Conservation (phyloP, 2,329 filamentous ascomycete species). For the Neonectria sp. region DNA sequence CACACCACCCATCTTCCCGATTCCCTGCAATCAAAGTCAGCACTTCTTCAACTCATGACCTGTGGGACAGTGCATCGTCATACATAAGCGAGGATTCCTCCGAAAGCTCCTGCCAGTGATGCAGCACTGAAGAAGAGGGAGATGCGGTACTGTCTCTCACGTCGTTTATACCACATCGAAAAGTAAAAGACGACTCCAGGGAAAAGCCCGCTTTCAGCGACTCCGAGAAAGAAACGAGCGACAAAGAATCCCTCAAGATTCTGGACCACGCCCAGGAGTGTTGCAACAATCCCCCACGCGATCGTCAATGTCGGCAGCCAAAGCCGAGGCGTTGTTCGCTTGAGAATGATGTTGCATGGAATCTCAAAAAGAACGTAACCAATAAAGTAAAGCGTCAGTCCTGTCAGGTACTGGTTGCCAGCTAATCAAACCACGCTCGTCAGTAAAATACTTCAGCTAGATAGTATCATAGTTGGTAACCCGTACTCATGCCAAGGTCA, state of each 20-base stretch:
- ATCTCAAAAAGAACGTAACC: slow-evolving; percentile 74
- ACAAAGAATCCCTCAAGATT: slow-evolving; percentile 66
- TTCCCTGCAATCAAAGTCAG: slow-evolving; percentile 56
- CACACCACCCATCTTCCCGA: slow-evolving; percentile 67
- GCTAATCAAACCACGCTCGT: slow-evolving; percentile 49
- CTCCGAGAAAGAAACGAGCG: slow-evolving; percentile 69
- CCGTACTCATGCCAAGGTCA: slow-evolving; percentile 68
- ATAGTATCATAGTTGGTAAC: accelerated
- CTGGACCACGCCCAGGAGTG: slow-evolving; percentile 63
- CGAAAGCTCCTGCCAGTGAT: slow-evolving; percentile 69
- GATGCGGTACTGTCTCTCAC: slow-evolving; percentile 68
- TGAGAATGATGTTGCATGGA: slow-evolving; percentile 74
- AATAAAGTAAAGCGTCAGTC: slow-evolving; percentile 77
- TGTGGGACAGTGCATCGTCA: slow-evolving; percentile 13
- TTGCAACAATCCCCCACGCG: slow-evolving; percentile 69
- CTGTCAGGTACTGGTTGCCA: slow-evolving; percentile 75
- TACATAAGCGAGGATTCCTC: slow-evolving; percentile 69
- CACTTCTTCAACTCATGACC: accelerated
- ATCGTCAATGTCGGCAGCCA: slow-evolving; percentile 73
- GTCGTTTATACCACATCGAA: slow-evolving; percentile 70
- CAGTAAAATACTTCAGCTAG: accelerated
- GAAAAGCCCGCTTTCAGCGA: slow-evolving; percentile 68
- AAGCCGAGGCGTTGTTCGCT: slow-evolving; percentile 69
- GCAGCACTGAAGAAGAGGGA: slow-evolving; percentile 71
- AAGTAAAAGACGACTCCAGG: slow-evolving; percentile 67